phyloP scores from a whole-genome alignment of 805 yeast genomes.

The Saccharomycopsis amapae region DNA sequence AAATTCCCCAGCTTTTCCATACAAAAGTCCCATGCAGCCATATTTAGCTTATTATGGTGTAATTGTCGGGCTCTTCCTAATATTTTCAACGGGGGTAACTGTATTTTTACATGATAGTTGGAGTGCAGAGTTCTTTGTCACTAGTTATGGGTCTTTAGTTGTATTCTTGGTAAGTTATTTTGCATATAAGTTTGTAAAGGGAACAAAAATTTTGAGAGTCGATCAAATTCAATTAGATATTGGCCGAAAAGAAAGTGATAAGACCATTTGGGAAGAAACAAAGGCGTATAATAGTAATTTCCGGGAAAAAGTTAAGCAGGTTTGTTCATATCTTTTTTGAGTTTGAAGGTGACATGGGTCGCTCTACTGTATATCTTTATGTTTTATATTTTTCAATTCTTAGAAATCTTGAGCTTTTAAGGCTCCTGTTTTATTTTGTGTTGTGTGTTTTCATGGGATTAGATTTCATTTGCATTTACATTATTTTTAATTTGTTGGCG shows the following conservation, averaged over 20 bases:
- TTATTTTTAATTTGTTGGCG: too few relatives aligned
- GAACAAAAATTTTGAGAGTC: constrained; percentile 58
- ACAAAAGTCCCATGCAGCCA: constrained; percentile 64
- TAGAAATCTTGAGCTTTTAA: too few relatives aligned
- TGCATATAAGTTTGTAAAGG: constrained; percentile 50
- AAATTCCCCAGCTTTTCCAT: constrained; percentile 48
- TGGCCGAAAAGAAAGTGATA: constrained; percentile 78
- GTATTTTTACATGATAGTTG: constrained; percentile 52
- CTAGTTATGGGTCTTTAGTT: constrained; percentile 57
- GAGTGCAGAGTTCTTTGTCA: constrained; percentile 54
- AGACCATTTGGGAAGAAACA: constrained; percentile 77
- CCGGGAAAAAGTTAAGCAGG: constrained; percentile 23
- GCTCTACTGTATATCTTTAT: too few relatives aligned
- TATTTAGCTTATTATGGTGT: constrained; percentile 58
- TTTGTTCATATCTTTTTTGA: neutral
- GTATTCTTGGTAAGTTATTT: constrained; percentile 44
- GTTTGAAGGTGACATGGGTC: too few relatives aligned
- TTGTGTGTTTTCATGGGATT: too few relatives aligned
- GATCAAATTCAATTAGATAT: constrained; percentile 77
- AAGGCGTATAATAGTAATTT: constrained; percentile 31
- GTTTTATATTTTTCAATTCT: too few relatives aligned
- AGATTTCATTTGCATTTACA: too few relatives aligned
- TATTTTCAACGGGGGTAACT: constrained; percentile 53
- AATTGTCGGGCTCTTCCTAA: constrained; percentile 43
- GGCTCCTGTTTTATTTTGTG: too few relatives aligned